These are phyloP conservation scores for Naganishia vaughanmartiniae DNA, from an alignment of 768 basidiomycete genomes.

Conservation along the genomic window DNA sequence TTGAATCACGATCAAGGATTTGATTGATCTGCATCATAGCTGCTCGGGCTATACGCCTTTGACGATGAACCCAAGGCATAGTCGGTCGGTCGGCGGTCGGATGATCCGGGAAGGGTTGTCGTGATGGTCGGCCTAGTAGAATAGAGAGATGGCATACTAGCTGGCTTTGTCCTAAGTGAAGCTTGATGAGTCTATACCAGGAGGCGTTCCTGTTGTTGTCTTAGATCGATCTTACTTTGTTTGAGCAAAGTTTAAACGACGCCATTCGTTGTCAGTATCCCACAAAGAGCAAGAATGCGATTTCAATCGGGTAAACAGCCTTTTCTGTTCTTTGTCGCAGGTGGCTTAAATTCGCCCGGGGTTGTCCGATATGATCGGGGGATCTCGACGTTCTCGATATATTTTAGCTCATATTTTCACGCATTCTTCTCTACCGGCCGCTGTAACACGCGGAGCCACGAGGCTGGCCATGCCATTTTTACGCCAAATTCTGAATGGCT, in stretches of 20 bases:
- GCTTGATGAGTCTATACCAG: not conserved
- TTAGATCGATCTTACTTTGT: not conserved
- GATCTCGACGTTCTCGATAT: too few species aligned
- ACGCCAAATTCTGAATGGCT: too few species aligned
- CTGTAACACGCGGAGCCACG: too few species aligned
- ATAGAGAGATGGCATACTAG: not conserved
- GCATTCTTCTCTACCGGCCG: too few species aligned
- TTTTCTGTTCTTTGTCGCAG: not conserved
- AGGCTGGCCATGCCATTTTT: too few species aligned
- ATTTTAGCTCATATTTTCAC: too few species aligned
- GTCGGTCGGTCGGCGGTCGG: not conserved
- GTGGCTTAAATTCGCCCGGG: not conserved
- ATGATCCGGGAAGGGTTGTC: not conserved
- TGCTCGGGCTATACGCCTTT: not conserved
- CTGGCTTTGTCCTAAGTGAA: not conserved
- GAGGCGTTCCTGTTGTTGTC: constrained; percentile 4
- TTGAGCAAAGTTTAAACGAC: not conserved
- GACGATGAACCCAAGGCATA: not conserved
- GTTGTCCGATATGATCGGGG: too few species aligned
- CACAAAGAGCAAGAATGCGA: not conserved
- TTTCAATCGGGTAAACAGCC: not conserved
- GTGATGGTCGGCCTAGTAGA: not conserved
- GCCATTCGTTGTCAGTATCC: not conserved
- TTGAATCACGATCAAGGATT: not conserved
- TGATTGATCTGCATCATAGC: constrained; percentile 8